Base-by-base conservation (phyloP, 345 rosid genomes). In the Clausena lansium region DNA sequence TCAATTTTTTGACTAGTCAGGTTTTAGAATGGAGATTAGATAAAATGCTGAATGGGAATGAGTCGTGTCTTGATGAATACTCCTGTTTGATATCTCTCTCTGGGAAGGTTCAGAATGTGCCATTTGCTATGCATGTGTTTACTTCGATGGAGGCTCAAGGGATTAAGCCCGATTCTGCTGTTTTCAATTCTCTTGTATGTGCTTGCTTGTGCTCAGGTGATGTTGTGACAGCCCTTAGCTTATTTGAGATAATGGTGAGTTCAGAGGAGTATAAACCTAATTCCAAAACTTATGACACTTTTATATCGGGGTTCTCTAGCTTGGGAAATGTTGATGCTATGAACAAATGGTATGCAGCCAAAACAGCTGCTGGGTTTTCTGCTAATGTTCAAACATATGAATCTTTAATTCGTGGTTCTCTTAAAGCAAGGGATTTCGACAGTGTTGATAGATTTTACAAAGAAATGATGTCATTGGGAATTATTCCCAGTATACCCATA, bases 11-110 rank as follows among this genome's bases (percentile, higher is more conserved):
- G 25, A 35, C 38, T 57, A n/a, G 4, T 77, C 81, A 83, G 88
- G 86, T 77, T 67, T 36, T 86, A 27, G 86, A 86, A 74, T 81
- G 86, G 89, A 86, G 78, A 80, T 75, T 86, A 65, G 83, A 82
- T 73, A 79, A 83, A 65, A 70, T 84, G 85, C 60, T 78, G 54
- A 67, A 80, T n/a, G 73, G 67, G 63, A 50, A 78, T 33, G 84
- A 73, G 73, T 66, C 55, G 28, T 75, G 69, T 39, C 61, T 24
- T 63, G 66, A 68, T 64, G 68, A 69, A 11, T 86, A 70, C 80
- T 80, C 80, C 59, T n/a, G 79, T 47, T 39, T 86, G 33, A 80
- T 86, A 19, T 76, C 85, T 59, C 82, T 82, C 9, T 86, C 81
- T 73, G 85, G 83, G 19, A 84, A 78, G 74, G 70, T 82, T 76